Base-by-base conservation (phyloP, 164 flowering plant genomes). In the Annona cherimola region DNA sequence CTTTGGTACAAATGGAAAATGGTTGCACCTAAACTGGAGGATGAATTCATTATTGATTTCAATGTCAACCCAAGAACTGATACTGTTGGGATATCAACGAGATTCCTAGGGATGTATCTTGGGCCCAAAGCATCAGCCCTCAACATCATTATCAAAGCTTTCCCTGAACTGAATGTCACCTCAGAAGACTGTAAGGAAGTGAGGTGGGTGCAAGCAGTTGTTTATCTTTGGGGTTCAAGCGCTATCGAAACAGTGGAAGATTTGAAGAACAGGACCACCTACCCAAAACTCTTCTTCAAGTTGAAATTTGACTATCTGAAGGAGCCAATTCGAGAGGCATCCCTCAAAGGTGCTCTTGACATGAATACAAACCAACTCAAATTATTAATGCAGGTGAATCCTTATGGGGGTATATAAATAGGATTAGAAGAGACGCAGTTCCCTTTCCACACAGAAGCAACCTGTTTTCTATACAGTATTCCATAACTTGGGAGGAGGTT, bases 341-440 rank as follows among this genome's bases (percentile, higher is more conserved):
- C 40, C 3, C 46, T 46, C 19, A 46, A 66, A 11, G 69, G 39
- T 44, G n/a, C 60, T 5, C 67, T 71, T 75, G 57, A 50, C 46
- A 39, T 3, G 19, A 8, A 69, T 35, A 2, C 39, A 19, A 65
- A 44, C 41, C 63, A 11, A 14, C 69, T 41, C 3, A 26, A 0
- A 6, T 20, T 8, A 2, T 3, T 35, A 3, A 8, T 77, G 44
- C 35, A 41, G 8, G 54, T 65, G 54, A 66, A 70, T 39, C 83
- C 83, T 8, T 69, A 72, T 69, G 83, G 83, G 6, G 83, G 80
- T 12, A 70, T 16, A 77, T 77, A 78, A 16, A 44, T 20, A 9
- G 54, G 62, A 59, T 75, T 45, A 40, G 72, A 9, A 70, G 67
- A n/a, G n/a, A n/a, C n/a, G n/a, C n/a, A n/a, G 69, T 57, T 19